Evolutionary conservation across 352 stramenopile genomes (phyloP).

Genomic region (Phytopythium delawarense): DNA sequence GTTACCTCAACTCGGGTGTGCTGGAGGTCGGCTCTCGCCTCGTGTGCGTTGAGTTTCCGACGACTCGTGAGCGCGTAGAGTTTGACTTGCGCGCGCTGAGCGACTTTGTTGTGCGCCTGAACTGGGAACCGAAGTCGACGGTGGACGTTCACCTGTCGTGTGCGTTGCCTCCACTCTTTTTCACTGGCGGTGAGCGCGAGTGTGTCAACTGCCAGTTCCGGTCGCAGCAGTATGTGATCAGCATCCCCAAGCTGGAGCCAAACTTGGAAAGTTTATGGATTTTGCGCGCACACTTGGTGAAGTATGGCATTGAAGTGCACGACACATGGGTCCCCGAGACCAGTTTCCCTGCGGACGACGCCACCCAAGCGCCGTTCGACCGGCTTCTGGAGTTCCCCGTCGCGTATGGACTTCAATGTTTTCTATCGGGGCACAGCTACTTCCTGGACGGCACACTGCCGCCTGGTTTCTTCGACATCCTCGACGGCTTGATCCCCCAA

Average conservation of each 20-base stretch:
- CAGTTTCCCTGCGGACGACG: slow-evolving; percentile 4
- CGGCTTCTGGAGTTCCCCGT: slow-evolving; percentile 21
- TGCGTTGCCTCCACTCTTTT: slow-evolving; percentile 35
- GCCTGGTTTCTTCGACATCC: slow-evolving; percentile 30
- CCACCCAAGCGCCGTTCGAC: slow-evolving; percentile 2
- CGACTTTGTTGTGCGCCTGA: slow-evolving; percentile 41
- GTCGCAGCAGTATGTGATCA: slow-evolving; percentile 32
- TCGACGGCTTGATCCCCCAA: slow-evolving; percentile 21
- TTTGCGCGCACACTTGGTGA: slow-evolving; percentile 41
- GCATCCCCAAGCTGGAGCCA: slow-evolving; percentile 14
- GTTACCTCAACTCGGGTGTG: slow-evolving; percentile 9
- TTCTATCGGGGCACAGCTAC: slow-evolving; percentile 39
- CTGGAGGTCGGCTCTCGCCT: slow-evolving; percentile 17
- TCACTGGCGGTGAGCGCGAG: slow-evolving; percentile 23
- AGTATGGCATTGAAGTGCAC: slow-evolving; percentile 39
- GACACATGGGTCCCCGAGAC: slow-evolving; percentile 31
- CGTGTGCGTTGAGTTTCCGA: slow-evolving; percentile 14
- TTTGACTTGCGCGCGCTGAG: slow-evolving; percentile 46
- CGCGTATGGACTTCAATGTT: slow-evolving; percentile 47
- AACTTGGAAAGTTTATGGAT: slow-evolving; percentile 28
- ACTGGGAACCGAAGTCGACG: slow-evolving; percentile 20
- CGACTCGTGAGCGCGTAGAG: slow-evolving; percentile 15
- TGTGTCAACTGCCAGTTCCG: slow-evolving; percentile 31
- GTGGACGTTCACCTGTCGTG: slow-evolving; percentile 22
- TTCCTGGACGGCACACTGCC: slow-evolving; percentile 42